Percentiles rank a stretch among this genome's conserved stretches.
phyloP scores from a whole-genome alignment of 192 early-diverging fungal species.

The Backusella circina region DNA sequence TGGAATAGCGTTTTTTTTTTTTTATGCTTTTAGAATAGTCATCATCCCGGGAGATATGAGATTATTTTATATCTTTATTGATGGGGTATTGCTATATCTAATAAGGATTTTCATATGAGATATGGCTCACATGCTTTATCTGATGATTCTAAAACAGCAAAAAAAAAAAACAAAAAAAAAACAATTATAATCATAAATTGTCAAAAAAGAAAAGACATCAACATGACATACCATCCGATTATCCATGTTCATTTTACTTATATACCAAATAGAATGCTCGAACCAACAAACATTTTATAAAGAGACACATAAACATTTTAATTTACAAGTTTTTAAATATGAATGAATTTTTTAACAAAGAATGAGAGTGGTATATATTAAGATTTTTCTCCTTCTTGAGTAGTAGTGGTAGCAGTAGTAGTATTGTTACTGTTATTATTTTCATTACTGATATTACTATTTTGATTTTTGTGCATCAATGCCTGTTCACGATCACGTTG shows the following conservation, averaged over 20 bases:
- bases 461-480: conserved; percentile 6
- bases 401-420: background rate
- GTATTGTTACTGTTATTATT: background rate
- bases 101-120: no score
- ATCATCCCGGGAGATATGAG: no score
- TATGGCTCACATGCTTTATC: no score
- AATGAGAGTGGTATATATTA: background rate
- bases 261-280: no score
- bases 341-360: background rate
- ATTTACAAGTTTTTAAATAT: background rate
- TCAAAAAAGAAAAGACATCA: background rate
- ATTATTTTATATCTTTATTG: no score
- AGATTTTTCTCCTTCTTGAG: background rate
- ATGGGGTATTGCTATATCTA: no score
- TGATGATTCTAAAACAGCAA: no score
- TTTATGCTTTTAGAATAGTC: no score
- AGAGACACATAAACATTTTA: background rate
- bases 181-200: background rate
- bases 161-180: no score
- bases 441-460: background rate
- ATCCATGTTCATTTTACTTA: background rate
- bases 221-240: background rate
- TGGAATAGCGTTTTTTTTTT: no score
- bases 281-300: no score
- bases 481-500: conserved; percentile 27